phyloP scores from a whole-genome alignment of 202 grass and related monocot genomes.

The Cymbopogon flexuosus region DNA sequence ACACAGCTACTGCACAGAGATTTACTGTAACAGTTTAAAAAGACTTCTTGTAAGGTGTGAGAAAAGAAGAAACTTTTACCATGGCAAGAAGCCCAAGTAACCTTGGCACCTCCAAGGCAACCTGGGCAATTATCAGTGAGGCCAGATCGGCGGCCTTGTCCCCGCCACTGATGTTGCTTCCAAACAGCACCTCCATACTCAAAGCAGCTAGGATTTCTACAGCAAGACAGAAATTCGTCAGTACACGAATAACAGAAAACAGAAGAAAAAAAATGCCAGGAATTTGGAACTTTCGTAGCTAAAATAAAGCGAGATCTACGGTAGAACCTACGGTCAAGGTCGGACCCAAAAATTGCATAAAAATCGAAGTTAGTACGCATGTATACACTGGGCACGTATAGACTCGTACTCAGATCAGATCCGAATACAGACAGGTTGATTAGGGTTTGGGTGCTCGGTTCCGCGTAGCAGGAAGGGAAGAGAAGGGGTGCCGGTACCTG shows the following conservation, averaged over 20 bases:
- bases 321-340: not conserved
- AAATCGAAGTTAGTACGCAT: not conserved
- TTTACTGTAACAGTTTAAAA: not conserved
- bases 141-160: not conserved
- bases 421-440: not conserved
- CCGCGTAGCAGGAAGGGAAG: not conserved
- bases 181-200: conserved; percentile 20
- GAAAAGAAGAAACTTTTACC: not conserved
- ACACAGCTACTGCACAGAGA: not conserved
- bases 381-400: no score
- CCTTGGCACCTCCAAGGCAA: conserved; percentile 18
- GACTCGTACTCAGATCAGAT: not conserved
- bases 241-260: not conserved
- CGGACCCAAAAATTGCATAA: not conserved
- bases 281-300: not conserved
- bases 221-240: not conserved
- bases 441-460: not conserved
- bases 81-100: not conserved
- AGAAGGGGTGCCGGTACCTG: not conserved
- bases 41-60: not conserved
- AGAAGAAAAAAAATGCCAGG: not conserved
- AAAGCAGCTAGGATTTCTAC: not conserved
- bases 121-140: not conserved
- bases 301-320: conserved; percentile 15
- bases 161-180: not conserved